phyloP scores from a whole-genome alignment of 345 rosid genomes.

The Clausena lansium region DNA sequence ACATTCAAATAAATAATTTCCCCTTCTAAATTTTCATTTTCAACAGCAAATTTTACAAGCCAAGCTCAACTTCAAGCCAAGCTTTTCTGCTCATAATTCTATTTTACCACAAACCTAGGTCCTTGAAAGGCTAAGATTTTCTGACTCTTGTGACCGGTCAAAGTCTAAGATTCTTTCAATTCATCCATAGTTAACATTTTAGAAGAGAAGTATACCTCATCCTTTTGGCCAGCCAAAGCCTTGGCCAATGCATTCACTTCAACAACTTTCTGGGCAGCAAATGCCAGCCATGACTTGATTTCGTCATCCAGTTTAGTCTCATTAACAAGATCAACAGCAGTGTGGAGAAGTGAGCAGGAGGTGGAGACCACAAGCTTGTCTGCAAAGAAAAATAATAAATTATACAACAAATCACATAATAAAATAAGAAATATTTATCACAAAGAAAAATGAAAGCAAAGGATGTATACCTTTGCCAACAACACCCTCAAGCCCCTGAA shows the following conservation, averaged over 20 bases:
- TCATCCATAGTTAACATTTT: not conserved
- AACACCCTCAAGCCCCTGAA: constrained; percentile 60
- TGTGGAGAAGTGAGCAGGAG: constrained; percentile 96
- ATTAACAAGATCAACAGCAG: constrained; percentile 89
- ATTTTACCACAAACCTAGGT: not conserved
- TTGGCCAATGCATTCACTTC: constrained; percentile 94
- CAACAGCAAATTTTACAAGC: not conserved
- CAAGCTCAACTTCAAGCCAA: not conserved
- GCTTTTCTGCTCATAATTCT: not conserved
- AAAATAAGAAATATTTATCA: not conserved
- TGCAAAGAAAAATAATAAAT: constrained; percentile 23
- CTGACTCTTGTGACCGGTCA: not conserved
- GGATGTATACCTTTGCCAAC: constrained; percentile 74
- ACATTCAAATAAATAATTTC: not conserved
- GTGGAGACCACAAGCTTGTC: constrained; percentile 95
- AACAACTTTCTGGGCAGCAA: constrained; percentile 93
- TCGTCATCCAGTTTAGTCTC: constrained; percentile 85
- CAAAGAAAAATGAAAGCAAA: constrained; percentile 3
- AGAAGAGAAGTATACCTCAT: constrained; percentile 54
- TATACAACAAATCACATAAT: not conserved
- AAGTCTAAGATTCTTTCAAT: not conserved
- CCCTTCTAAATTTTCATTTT: not conserved
- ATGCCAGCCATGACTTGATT: constrained; percentile 95
- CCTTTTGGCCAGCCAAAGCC: constrained; percentile 82
- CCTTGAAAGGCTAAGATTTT: not conserved